Conservation (phyloP, 192 early-diverging fungal genomes). For the Backusella sp. region DNA sequence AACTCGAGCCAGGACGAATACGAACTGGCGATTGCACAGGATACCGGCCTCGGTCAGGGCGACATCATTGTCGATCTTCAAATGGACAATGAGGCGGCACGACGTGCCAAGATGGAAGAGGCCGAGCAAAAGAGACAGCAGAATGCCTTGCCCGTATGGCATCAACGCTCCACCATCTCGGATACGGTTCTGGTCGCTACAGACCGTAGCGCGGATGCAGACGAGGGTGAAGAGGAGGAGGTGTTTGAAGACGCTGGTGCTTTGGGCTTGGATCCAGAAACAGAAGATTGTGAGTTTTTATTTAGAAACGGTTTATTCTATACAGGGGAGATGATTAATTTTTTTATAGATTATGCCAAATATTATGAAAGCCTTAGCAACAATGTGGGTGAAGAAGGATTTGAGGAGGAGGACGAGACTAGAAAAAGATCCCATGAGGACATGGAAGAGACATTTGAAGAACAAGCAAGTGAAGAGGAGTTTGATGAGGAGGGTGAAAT, state of each 20-base stretch:
- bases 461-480: conserved; percentile 29
- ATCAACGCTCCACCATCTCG: conserved; percentile 72
- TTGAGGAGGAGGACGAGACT: conserved; percentile 16
- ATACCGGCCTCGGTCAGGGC: conserved; percentile 60
- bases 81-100: conserved; percentile 66
- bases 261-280: conserved; percentile 39
- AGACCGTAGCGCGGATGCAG: conserved; percentile 26
- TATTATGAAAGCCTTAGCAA: conserved; percentile 34
- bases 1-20: conserved; percentile 47
- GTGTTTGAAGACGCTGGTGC: conserved; percentile 38
- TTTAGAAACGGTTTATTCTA: too few species aligned
- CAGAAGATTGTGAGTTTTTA: conserved; percentile 42
- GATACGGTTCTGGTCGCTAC: conserved; percentile 42
- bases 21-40: conserved; percentile 63
- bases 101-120: conserved; percentile 61
- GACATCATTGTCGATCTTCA: conserved; percentile 74
- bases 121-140: conserved; percentile 67
- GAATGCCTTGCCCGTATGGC: conserved; percentile 80
- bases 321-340: not conserved
- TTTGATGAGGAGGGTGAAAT: conserved; percentile 25
- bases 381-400: conserved; percentile 21
- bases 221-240: conserved; percentile 33
- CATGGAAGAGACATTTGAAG: conserved; percentile 16
- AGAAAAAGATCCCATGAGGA: conserved; percentile 12
- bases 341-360: conserved; percentile 25